These are phyloP conservation scores for Exophiala spinifera DNA, from an alignment of 2,329 filamentous ascomycete species.

Conservation along the genomic window DNA sequence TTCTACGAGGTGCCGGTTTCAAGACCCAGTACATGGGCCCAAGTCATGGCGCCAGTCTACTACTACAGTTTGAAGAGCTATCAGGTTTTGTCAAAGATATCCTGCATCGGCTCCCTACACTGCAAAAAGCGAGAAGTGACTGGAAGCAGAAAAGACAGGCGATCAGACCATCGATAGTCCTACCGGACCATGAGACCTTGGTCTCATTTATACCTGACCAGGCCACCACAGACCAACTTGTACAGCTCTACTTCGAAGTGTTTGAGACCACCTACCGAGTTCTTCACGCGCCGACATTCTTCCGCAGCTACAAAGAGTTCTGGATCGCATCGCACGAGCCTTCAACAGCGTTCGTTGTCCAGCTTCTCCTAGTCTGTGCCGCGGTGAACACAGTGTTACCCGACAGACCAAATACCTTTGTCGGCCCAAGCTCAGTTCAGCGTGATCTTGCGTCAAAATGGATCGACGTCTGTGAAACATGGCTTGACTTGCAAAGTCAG, in stretches of 20 bases:
- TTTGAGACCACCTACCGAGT: slow-evolving; percentile 58
- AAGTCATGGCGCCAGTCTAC: slow-evolving; percentile 25
- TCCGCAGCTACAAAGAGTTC: slow-evolving; percentile 53
- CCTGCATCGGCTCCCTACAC: slow-evolving; percentile 18
- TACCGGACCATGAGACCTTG: slow-evolving; percentile 21
- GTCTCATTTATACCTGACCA: slow-evolving; percentile 25
- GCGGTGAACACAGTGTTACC: slow-evolving; percentile 19
- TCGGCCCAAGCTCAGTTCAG: slow-evolving; percentile 20
- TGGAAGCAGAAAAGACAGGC: slow-evolving; percentile 21
- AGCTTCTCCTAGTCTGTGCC: slow-evolving; percentile 25
- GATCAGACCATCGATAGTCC: slow-evolving; percentile 3
- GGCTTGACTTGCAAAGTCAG: slow-evolving; percentile 41
- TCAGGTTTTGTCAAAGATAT: slow-evolving; percentile 28
- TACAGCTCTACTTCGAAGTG: slow-evolving; percentile 43
- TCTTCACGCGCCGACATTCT: slow-evolving; percentile 57
- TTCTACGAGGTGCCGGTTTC: slow-evolving; percentile 27
- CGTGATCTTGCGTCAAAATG: slow-evolving; percentile 23
- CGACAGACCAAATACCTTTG: slow-evolving; percentile 13
- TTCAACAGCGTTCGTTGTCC: slow-evolving; percentile 23
- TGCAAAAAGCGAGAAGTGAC: slow-evolving; percentile 20
- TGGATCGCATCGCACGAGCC: slow-evolving; percentile 40
- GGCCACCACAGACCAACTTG: slow-evolving; percentile 18
- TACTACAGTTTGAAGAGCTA: slow-evolving; percentile 29
- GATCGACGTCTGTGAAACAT: slow-evolving; percentile 27
- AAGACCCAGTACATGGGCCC: slow-evolving; percentile 30